Conservation (phyloP, 164 flowering plant genomes). For the Pachysandra terminalis region DNA sequence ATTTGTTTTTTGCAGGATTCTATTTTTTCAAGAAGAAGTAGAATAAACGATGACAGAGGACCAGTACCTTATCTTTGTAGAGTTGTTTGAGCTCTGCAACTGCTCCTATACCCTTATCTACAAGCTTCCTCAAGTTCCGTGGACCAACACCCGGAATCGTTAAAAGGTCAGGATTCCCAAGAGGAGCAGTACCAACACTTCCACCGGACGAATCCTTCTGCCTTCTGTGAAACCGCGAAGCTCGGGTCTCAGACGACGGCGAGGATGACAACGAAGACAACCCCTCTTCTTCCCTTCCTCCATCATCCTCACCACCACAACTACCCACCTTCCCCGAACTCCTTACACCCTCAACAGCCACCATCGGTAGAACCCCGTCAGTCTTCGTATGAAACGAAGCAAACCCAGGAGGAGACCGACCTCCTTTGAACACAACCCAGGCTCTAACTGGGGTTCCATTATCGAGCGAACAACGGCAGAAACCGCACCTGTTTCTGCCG, state of each 20-base stretch:
- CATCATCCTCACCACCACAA: slow-evolving; percentile 5
- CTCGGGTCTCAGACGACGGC: slow-evolving; percentile 15
- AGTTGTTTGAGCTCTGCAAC: slow-evolving; percentile 88
- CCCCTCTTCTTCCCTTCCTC: slow-evolving; percentile 8
- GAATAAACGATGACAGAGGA: background rate
- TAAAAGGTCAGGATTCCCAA: slow-evolving; percentile 70
- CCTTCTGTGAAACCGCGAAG: slow-evolving; percentile 38
- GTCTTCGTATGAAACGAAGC: slow-evolving; percentile 38
- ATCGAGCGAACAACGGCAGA: slow-evolving; percentile 23
- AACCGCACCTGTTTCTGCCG: slow-evolving; percentile 7
- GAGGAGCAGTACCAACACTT: slow-evolving; percentile 2
- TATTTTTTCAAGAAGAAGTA: background rate
- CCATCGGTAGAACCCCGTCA: slow-evolving; percentile 23
- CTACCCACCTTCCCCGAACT: slow-evolving; percentile 13
- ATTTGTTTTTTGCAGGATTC: no score
- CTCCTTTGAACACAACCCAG: slow-evolving; percentile 36
- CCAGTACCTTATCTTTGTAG: slow-evolving; percentile 76
- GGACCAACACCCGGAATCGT: slow-evolving; percentile 97
- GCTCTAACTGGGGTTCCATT: slow-evolving; percentile 21
- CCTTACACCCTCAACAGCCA: slow-evolving; percentile 16
- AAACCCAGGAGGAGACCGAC: slow-evolving; percentile 9
- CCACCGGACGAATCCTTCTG: slow-evolving; percentile 26
- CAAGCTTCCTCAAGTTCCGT: slow-evolving; percentile 84
- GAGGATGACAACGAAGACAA: background rate
- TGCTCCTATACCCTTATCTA: slow-evolving; percentile 79